Conservation (phyloP, 176 grass and related monocot species). For the Paspalum notatum region DNA sequence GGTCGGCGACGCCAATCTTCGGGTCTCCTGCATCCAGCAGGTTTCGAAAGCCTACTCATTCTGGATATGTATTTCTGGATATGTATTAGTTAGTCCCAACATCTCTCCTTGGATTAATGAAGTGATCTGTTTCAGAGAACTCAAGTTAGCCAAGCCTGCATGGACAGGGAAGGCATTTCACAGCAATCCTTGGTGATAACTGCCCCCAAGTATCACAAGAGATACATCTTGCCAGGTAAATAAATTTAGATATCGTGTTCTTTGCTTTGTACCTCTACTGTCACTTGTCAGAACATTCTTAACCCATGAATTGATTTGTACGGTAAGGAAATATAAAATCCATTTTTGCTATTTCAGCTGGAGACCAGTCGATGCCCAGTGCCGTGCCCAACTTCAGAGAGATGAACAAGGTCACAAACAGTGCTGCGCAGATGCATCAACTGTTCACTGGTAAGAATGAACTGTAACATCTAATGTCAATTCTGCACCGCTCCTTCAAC, state of each 20-base stretch:
- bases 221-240: constrained; percentile 79
- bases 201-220: constrained; percentile 83
- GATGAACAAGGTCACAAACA: constrained; percentile 54
- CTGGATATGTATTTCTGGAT: too few species aligned
- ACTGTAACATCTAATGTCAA: neutral
- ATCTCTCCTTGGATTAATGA: neutral
- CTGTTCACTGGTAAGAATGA: constrained; percentile 53
- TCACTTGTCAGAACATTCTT: constrained; percentile 8
- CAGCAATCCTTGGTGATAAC: constrained; percentile 87
- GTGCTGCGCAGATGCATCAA: constrained; percentile 48
- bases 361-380: constrained; percentile 60
- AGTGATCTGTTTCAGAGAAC: constrained; percentile 56
- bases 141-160: constrained; percentile 55
- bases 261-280: neutral
- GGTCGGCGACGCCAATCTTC: constrained; percentile 46
- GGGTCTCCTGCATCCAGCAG: constrained; percentile 68
- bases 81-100: neutral
- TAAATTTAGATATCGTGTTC: neutral
- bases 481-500: constrained; percentile 15
- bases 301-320: neutral
- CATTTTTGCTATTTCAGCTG: constrained; percentile 29
- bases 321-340: neutral
- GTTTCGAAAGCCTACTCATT: constrained; percentile 37
- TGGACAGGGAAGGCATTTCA: constrained; percentile 76
- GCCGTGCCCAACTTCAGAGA: constrained; percentile 74